phyloP scores from a whole-genome alignment of 257 asterid species.

The Solanum virginianum region DNA sequence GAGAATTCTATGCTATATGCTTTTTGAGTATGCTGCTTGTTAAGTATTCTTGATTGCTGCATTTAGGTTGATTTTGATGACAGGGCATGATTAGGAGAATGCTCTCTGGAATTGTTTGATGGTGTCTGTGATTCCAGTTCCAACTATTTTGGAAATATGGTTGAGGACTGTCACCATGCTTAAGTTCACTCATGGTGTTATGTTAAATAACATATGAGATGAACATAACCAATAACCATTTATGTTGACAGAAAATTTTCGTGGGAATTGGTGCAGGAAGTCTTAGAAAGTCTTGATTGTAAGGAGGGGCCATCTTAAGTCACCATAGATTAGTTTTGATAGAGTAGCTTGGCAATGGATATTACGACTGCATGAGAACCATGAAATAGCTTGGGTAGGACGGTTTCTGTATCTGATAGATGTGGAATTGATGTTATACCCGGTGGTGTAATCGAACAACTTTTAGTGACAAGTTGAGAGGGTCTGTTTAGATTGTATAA shows the following conservation, averaged over 20 bases:
- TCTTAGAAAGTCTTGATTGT: neutral
- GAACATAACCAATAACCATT: neutral
- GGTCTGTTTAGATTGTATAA: neutral
- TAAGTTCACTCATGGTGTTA: neutral
- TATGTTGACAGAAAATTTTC: neutral
- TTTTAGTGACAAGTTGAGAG: neutral
- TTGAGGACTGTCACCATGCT: neutral
- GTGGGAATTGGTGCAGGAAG: neutral
- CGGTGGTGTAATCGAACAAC: neutral
- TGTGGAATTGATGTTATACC: neutral
- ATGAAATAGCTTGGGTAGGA: neutral
- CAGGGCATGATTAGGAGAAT: neutral
- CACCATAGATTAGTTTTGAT: neutral
- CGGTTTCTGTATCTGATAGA: neutral
- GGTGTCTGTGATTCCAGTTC: neutral
- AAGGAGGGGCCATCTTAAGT: neutral
- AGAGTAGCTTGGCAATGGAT: neutral
- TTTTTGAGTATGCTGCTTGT: neutral
- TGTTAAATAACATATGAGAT: neutral
- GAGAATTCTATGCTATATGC: neutral
- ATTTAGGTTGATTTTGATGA: neutral
- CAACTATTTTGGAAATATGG: neutral
- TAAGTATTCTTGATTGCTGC: neutral
- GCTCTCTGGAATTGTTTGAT: neutral
- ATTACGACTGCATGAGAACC: neutral